phyloP scores from a whole-genome alignment of 305 asterid genomes.

The Ajuga reptans region DNA sequence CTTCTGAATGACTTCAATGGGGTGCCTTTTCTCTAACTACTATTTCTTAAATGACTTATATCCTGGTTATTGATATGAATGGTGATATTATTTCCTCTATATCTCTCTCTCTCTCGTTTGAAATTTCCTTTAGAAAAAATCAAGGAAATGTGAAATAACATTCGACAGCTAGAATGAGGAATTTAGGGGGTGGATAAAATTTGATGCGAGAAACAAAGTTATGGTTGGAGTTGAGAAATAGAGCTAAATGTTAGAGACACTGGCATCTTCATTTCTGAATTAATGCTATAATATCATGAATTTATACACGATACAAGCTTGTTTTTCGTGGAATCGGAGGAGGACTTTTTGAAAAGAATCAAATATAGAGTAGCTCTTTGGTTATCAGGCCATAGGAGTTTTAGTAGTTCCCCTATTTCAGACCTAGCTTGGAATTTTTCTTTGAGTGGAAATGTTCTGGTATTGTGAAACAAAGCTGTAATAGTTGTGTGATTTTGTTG shows the following conservation, averaged over 20 bases:
- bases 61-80: neutral
- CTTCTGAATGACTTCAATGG: conserved; percentile 2
- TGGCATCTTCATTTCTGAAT: neutral
- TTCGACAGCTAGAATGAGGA: neutral
- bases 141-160: neutral
- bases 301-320: neutral
- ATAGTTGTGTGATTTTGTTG: neutral
- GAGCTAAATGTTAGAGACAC: neutral
- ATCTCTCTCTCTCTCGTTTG: neutral
- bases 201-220: conserved; percentile 3
- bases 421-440: no score
- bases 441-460: neutral
- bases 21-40: neutral
- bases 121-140: neutral
- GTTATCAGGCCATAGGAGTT: no score
- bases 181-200: neutral
- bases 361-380: no score
- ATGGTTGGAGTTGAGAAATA: neutral
- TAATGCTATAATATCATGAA: neutral
- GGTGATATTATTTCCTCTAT: neutral
- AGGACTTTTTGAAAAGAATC: no score
- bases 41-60: neutral
- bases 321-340: neutral
- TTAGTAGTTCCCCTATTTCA: no score
- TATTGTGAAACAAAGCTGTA: neutral